Evolutionary conservation across 345 rosid genomes (phyloP).

Genomic region (Eucalyptus camaldulensis): DNA sequence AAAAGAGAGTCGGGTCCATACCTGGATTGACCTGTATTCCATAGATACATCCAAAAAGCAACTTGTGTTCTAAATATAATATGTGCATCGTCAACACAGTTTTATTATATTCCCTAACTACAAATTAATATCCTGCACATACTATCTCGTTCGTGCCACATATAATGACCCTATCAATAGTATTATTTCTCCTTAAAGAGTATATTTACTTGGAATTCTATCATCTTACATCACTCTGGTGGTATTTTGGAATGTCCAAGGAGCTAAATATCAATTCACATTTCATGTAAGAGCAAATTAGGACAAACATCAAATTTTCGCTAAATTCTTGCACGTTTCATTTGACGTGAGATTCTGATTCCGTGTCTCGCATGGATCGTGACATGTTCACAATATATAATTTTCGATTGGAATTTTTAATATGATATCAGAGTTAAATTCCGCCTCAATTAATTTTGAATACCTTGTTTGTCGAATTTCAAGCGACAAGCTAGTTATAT

Average conservation of each 20-base stretch:
- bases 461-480: no score
- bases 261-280: neutral
- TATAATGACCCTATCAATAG: neutral
- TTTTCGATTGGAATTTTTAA: fast-evolving
- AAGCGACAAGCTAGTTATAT: fast-evolving
- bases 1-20: neutral
- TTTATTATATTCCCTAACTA: neutral
- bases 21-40: neutral
- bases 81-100: neutral
- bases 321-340: neutral
- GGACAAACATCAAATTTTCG: fast-evolving
- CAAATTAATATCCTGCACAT: neutral
- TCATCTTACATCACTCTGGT: neutral
- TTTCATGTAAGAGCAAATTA: neutral
- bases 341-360: neutral
- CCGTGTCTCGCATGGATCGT: neutral
- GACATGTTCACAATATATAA: neutral
- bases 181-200: neutral
- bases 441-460: fast-evolving
- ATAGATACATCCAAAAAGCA: neutral
- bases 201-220: neutral
- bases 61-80: neutral
- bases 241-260: neutral
- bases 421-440: fast-evolving
- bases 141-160: fast-evolving